A percentile compares a stretch with the other conserved stretches of the same genome.
These are phyloP conservation scores for Schizonepeta tenuifolia DNA, from an alignment of 257 asterid genomes.

Conservation along the genomic window DNA sequence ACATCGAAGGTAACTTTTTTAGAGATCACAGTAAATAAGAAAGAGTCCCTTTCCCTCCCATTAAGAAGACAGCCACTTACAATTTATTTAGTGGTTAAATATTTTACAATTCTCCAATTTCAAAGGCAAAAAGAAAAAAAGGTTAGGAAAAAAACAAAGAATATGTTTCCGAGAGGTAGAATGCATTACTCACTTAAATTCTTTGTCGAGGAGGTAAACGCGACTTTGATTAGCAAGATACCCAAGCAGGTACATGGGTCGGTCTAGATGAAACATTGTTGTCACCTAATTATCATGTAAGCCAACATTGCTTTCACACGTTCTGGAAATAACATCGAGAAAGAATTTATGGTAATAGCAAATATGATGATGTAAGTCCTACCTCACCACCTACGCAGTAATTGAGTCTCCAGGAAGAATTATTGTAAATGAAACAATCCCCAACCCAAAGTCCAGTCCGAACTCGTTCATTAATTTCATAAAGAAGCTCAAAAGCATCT, in stretches of 20 bases:
- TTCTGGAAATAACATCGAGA: slow-evolving; percentile 24
- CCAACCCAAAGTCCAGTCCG: slow-evolving; percentile 99
- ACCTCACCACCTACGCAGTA: slow-evolving; percentile 99
- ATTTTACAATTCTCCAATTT: slow-evolving; percentile 3
- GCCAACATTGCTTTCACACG: slow-evolving; percentile 18
- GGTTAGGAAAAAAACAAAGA: neutral
- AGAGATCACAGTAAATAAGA: neutral
- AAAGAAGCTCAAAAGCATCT: slow-evolving; percentile 97
- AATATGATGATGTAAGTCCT: slow-evolving; percentile 32
- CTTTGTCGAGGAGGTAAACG: slow-evolving; percentile 92
- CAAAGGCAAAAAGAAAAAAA: neutral
- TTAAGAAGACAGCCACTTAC: slow-evolving; percentile 22
- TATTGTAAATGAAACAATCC: slow-evolving; percentile 95
- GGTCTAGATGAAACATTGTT: slow-evolving; percentile 96
- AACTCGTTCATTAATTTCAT: slow-evolving; percentile 96
- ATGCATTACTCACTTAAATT: slow-evolving; percentile 82
- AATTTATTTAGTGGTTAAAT: slow-evolving; percentile 5
- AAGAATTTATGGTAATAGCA: slow-evolving; percentile 5
- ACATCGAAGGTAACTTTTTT: slow-evolving; percentile 12
- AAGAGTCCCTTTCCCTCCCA: slow-evolving; percentile 16
- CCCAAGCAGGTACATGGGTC: slow-evolving; percentile 98
- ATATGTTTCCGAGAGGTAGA: slow-evolving; percentile 18
- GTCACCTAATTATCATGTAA: slow-evolving; percentile 65
- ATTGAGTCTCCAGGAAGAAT: slow-evolving; percentile 96
- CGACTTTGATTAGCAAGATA: slow-evolving; percentile 96